Base-by-base conservation (phyloP, 371 early-diverging fungal species). In the Syncephalastrum racemosum region DNA sequence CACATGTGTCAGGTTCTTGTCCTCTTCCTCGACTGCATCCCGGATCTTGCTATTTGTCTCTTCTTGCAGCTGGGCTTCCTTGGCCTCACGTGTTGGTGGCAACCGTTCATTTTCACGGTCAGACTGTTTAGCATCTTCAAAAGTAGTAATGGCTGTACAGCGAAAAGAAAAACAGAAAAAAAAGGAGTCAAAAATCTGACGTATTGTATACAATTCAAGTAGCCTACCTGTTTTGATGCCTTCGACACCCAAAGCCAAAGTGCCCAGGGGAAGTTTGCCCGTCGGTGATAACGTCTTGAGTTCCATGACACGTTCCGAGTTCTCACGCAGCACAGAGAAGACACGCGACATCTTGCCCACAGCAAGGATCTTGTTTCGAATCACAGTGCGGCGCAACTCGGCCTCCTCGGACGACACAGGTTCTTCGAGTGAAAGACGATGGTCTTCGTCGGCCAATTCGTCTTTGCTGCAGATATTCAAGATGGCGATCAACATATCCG, bases 21-120 rank as follows among this genome's bases (percentile, higher is more conserved):
- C 74, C 13, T 70, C 62, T 53, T 73, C 66, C 19, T 72, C 63
- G 13, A 66, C 68, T 39, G 83, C 81, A 49, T 69, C 75, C 42
- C 68, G 53, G 12, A 77, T 43, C 24, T 72, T 81, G 43, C 73
- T 71, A 8, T 66, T 72, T 14, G 73, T 73, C 48, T 59, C 47
- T 27, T 83, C 81, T 53, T 77, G 80, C 22, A 67, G 67, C 51
- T 73, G 68, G 43, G 70, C 72, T 22, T 71, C 79, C 36, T 69
- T 74, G 41, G 75, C 80, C 58, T 68, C 80, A 62, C 85, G 81
- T 6, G 79, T 70, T 13, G 96, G 96, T 18, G 98, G 98, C 46
- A 97, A 63, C 14, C 89, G 84, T 68, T 98, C 98, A 65, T 98
- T 98, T 50, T 94, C 91, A n/a, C 81, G 67, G 71, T 98, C 97